Conservation (phyloP, 768 basidiomycete species). For the Holtermanniella nyarrowii region DNA sequence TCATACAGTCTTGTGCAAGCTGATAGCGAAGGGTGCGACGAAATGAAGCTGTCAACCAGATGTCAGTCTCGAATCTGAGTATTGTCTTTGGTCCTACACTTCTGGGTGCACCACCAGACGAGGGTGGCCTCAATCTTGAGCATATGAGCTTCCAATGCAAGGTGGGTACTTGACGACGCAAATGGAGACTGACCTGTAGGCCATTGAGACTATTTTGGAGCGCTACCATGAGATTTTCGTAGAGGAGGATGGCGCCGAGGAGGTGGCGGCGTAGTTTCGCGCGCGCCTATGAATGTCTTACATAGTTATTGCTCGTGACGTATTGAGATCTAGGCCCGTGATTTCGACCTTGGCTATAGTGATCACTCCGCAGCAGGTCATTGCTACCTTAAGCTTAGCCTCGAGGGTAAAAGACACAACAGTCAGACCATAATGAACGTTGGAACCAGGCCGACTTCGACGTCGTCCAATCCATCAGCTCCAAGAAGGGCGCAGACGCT, state of each 20-base stretch:
- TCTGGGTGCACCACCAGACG: conserved; percentile 55
- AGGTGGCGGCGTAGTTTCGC: too few relatives aligned
- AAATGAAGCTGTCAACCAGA: conserved; percentile 68
- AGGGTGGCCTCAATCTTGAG: conserved; percentile 40
- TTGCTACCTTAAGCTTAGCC: too few relatives aligned
- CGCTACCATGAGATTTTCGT: conserved; percentile 96
- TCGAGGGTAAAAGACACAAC: too few relatives aligned
- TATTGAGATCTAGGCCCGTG: too few relatives aligned
- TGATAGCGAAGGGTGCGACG: conserved; percentile 55
- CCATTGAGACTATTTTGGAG: conserved; percentile 86
- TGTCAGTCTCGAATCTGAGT: conserved; percentile 84
- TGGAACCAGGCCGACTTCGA: neutral
- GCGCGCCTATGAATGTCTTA: too few relatives aligned
- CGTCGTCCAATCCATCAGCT: neutral
- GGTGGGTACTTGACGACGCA: conserved; percentile 22
- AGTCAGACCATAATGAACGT: too few relatives aligned
- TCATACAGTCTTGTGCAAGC: neutral
- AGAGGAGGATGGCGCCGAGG: conserved; percentile 51
- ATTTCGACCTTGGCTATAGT: too few relatives aligned
- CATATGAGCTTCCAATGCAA: conserved; percentile 46
- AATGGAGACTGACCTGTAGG: conserved; percentile 47
- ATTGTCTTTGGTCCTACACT: conserved; percentile 98
- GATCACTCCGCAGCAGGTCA: too few relatives aligned
- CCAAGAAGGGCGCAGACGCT: neutral
- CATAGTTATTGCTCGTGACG: too few relatives aligned